phyloP scores from a whole-genome alignment of 805 yeast genomes.

The Yarrowia hollandica region DNA sequence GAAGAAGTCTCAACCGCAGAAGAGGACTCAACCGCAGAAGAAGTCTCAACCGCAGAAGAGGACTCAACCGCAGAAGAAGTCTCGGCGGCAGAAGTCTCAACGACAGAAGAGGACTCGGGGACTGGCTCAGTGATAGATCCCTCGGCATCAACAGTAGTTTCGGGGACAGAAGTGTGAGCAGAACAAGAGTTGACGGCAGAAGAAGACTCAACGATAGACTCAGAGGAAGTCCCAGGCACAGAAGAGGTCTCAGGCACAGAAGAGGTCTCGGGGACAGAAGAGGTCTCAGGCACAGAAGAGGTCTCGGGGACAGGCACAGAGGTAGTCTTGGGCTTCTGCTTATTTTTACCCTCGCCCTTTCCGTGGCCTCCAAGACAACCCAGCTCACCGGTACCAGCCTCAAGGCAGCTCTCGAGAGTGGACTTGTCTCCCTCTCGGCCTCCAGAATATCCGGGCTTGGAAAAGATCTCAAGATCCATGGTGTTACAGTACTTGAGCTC shows the following conservation, averaged over 20 bases:
- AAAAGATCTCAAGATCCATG: not conserved
- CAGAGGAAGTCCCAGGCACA: too few relatives aligned
- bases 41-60: not conserved
- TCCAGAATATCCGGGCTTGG: not conserved
- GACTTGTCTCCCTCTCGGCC: not conserved
- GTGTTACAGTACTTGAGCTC: constrained; percentile 6
- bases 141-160: not conserved
- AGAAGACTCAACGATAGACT: not conserved
- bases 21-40: not conserved
- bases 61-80: not conserved
- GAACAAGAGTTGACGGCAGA: not conserved
- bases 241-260: not conserved
- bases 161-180: not conserved
- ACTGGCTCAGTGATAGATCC: not conserved
- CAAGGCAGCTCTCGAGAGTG: not conserved
- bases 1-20: not conserved
- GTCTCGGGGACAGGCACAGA: not conserved
- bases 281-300: not conserved
- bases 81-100: not conserved
- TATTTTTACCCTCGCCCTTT: not conserved
- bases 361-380: not conserved
- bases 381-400: not conserved
- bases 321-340: not conserved
- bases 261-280: not conserved
- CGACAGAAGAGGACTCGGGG: not conserved